Percentiles rank a stretch among this genome's conserved stretches.
phyloP scores from a whole-genome alignment of 1,284 basidiomycete genomes.

The Anthracocystis walkeri region DNA sequence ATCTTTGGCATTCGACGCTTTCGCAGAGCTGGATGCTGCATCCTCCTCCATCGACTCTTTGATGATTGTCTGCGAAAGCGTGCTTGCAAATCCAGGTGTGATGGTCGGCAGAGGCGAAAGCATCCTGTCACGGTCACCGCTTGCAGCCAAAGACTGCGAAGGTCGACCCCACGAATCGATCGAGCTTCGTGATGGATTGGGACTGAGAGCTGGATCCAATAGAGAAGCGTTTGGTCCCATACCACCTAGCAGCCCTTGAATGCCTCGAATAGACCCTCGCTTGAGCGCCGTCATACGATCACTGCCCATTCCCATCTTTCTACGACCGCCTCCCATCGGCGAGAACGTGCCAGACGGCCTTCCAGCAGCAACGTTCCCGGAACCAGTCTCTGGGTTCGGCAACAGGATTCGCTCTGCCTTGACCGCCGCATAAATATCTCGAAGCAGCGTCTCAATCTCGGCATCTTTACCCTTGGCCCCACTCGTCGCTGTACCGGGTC shows the following conservation, averaged over 20 bases:
- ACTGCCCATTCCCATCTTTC: constrained; percentile 56
- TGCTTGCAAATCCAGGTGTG: constrained; percentile 92
- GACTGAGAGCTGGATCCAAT: constrained; percentile 20
- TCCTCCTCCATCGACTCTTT: constrained; percentile 93
- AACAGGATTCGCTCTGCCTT: constrained; percentile 91
- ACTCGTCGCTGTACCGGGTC: constrained; percentile 20
- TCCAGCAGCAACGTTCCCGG: constrained; percentile 15
- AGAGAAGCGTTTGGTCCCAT: constrained; percentile 3
- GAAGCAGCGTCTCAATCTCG: constrained; percentile 35
- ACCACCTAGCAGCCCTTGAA: constrained; percentile 79
- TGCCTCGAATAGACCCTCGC: constrained; percentile 86
- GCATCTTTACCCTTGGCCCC: constrained; percentile 29
- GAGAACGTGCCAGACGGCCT: constrained; percentile 26
- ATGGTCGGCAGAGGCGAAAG: constrained; percentile 16
- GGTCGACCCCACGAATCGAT: constrained; percentile 46
- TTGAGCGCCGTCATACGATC: constrained; percentile 80
- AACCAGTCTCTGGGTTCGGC: constrained; percentile 71
- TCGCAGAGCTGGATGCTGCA: constrained; percentile 45
- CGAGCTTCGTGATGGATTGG: constrained; percentile 42
- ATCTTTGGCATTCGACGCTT: constrained; percentile 71
- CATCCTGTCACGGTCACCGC: constrained; percentile 21
- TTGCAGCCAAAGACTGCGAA: constrained; percentile 11
- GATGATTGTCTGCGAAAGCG: constrained; percentile 94
- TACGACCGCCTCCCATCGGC: constrained; percentile 17
- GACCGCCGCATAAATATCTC: constrained; percentile 94